A percentile compares a stretch with the other conserved stretches of the same genome.
These are phyloP conservation scores for Termitomyces sp. DNA, from an alignment of 768 basidiomycete genomes.

Conservation along the genomic window DNA sequence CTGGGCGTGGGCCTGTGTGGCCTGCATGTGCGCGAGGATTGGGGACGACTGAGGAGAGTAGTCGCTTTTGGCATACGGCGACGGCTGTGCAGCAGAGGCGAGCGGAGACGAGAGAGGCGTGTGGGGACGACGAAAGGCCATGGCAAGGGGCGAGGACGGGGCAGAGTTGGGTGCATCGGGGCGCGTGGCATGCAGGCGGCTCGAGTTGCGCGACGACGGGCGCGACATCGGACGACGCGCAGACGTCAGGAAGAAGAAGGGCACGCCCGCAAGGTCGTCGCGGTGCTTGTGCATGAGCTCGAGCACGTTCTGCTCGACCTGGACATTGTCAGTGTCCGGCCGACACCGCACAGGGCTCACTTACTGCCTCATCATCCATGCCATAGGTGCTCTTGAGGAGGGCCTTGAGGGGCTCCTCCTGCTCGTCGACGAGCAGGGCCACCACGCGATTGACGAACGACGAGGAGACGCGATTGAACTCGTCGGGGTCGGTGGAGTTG, in stretches of 20 bases:
- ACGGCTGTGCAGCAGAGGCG: slow-evolving; percentile 45
- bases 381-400: slow-evolving; percentile 70
- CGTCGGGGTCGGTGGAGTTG: slow-evolving; percentile 53
- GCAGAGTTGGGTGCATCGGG: slow-evolving; percentile 78
- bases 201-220: slow-evolving; percentile 74
- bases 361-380: slow-evolving; percentile 67
- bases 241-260: slow-evolving; percentile 80
- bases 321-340: slow-evolving; percentile 16
- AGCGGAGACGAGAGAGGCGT: slow-evolving; percentile 79
- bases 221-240: slow-evolving; percentile 77
- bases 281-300: slow-evolving; percentile 96
- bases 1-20: slow-evolving; percentile 55
- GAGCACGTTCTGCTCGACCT: slow-evolving; percentile 87
- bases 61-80: slow-evolving; percentile 54
- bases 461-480: slow-evolving; percentile 51
- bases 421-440: slow-evolving; percentile 71
- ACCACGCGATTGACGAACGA: slow-evolving; percentile 72
- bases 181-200: slow-evolving; percentile 56
- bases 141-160: slow-evolving; percentile 73
- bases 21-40: slow-evolving; percentile 54
- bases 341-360: slow-evolving; percentile 26
- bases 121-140: slow-evolving; percentile 75
- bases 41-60: slow-evolving; percentile 71
- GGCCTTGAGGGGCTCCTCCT: slow-evolving; percentile 82
- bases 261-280: slow-evolving; percentile 81